Evolutionary conservation across 2,329 filamentous ascomycete genomes (phyloP), one percentile per base, ranked within the genome.

Genomic region (Nothopassalora personata): DNA sequence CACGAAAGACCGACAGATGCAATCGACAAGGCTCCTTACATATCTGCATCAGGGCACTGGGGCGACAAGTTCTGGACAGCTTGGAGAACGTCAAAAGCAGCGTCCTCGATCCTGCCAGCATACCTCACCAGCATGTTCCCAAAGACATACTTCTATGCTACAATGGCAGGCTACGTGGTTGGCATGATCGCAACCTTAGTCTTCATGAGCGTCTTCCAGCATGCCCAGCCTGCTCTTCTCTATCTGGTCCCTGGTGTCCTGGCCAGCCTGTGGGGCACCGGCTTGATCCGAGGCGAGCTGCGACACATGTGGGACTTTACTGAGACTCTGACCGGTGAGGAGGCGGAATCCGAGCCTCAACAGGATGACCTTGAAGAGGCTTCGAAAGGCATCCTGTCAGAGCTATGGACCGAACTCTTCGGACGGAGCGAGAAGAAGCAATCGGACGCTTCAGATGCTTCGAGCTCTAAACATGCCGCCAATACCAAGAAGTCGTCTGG

Each of bases 211-310:
- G 76, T 90, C 9, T 94, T 86, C 69, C 82, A 87, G 50, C 90
- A 90, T 62, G 90, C 90, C 2, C 93, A 99, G 71, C 93, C 93
- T 0, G 93, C 94, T 7, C 80, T 99, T 33, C 78, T 99, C 13
- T 97, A 97, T 71, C 84, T 99, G 6, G 94, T 97, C 0, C 93
- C 93, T 0, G 87, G 89, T 0, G 90, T 97, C 0, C 76, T 97
- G 5, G 79, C 83, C 1, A 83, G 87, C 1, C 71, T 94, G 1
- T 95, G 90, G 88, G 73, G 85, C 3, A 94, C 89, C 1, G 93
- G 88, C 0, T 66, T 86, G 4, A 71, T 81, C 18, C 83, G 86
- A 10, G 88, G 91, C 1, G 91, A 97, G 69, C 64, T 93, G 1
- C 79, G 78, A 53, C 74, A 86, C 46, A 87, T 97, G 83, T 95